Base-by-base conservation (phyloP, 768 basidiomycete species). In the Chlorophyllum brunneum region DNA sequence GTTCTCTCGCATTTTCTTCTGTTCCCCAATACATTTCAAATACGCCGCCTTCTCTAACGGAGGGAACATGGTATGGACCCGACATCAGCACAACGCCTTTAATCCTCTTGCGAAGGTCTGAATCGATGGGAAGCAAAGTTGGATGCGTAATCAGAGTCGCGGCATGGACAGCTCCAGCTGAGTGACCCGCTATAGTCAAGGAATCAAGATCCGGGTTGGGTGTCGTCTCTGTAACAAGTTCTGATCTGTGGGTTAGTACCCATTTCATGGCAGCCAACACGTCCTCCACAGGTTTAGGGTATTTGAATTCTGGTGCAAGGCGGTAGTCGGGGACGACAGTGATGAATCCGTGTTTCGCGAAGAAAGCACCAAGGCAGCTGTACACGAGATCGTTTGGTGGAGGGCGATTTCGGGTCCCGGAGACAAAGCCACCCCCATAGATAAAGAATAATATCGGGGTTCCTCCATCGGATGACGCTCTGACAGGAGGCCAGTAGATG, bases 301-400 rank as follows among this genome's bases (percentile, higher is more conserved):
- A 86, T n/a, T 63, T 69, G 51, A 74, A 75, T 26, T 75, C 60
- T 4, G 85, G 85, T 3, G 77, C 76, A 34, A 88, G 75, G 0
- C 83, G 79, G 57, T 88, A 87, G 66, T 88, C 83, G 0, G 85
- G 76, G 56, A 88, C 80, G 57, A 86, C 67, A n/a, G 78, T 79
- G 56, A 85, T 55, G 65, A 83, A 76, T 0, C 85, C 85, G 13
- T 65, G 71, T 7, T 70, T 69, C 0, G 85, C 80, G 64, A 80
- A 88, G 70, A 78, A 87, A 2, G 81, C 67, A 0, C 79, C 85
- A 6, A 86, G 58, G 53, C 75, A 77, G n/a, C 71, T 70, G 59
- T 85, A 86, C 8, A 64, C 70, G 41, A 85, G 72, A 38, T 78
- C 75, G 38, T 70, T 69, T 0, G 82, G 65, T 1, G 74, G 68